Evolutionary conservation across 2,329 filamentous ascomycete genomes (phyloP).

Genomic region (Monilinia vaccinii-corymbosi): DNA sequence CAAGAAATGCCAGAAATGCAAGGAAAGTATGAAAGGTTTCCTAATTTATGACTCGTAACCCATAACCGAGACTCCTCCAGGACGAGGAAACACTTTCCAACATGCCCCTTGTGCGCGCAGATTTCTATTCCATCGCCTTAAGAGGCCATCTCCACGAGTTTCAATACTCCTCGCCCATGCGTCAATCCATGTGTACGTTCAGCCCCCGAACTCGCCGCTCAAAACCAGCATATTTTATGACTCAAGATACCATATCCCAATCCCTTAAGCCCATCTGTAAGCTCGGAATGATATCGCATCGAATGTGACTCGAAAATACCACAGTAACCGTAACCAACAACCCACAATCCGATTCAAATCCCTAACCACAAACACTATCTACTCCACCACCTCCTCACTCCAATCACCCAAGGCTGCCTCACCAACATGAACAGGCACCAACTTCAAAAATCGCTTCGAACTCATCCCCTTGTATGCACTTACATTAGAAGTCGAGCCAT

Average conservation of each 20-base stretch:
- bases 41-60: background rate
- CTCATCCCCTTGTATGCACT: conserved; percentile 2
- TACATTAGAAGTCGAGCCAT: background rate
- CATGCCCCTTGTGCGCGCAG: background rate
- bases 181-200: background rate
- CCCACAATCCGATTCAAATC: background rate
- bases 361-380: background rate
- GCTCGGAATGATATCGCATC: background rate
- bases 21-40: background rate
- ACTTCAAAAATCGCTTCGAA: conserved; percentile 21
- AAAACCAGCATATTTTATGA: background rate
- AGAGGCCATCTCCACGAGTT: background rate
- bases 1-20: too few relatives aligned
- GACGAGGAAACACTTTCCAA: background rate
- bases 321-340: background rate
- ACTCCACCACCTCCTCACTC: conserved; percentile 20
- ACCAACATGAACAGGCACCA: conserved; percentile 25
- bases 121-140: background rate
- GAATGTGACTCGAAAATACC: background rate
- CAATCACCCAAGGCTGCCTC: conserved; percentile 22
- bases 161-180: background rate
- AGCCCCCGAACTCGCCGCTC: background rate
- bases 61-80: background rate
- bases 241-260: background rate
- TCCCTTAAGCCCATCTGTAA: background rate